These are phyloP conservation scores for Exidia glandulosa DNA, from an alignment of 768 basidiomycete genomes.

Conservation along the genomic window DNA sequence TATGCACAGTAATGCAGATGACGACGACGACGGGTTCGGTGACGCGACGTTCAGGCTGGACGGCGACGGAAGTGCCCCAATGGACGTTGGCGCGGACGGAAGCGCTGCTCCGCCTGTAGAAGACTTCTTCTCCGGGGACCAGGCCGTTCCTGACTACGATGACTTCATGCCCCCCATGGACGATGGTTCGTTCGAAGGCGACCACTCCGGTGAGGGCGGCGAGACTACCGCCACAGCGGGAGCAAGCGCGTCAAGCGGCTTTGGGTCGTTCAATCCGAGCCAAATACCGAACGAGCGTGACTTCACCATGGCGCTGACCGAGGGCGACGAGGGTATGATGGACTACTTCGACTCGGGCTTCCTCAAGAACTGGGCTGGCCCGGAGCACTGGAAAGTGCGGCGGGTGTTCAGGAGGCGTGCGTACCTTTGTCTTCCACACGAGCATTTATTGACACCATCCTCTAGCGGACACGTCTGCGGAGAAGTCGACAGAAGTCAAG, in stretches of 20 bases:
- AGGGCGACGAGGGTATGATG: constrained; percentile 44
- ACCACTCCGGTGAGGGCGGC: constrained; percentile 29
- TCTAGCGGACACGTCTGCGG: constrained; percentile 83
- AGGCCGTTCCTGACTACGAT: constrained; percentile 41
- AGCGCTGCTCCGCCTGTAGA: constrained; percentile 26
- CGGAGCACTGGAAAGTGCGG: constrained; percentile 91
- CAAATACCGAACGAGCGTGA: constrained; percentile 66
- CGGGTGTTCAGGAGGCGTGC: not conserved
- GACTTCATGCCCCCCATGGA: constrained; percentile 10
- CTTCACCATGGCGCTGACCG: constrained; percentile 77
- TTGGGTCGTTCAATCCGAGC: constrained; percentile 79
- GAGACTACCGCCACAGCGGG: constrained; percentile 34
- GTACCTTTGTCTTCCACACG: not conserved
- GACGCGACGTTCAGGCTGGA: constrained; percentile 23
- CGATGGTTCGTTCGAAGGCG: constrained; percentile 22
- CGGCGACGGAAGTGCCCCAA: constrained; percentile 26
- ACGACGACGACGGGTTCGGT: constrained; percentile 29
- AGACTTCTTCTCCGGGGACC: constrained; percentile 60
- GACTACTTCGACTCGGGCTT: constrained; percentile 87
- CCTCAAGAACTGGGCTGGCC: constrained; percentile 95
- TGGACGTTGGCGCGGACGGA: constrained; percentile 4
- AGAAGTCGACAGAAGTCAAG: constrained; percentile 98
- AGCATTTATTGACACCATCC: constrained; percentile 37
- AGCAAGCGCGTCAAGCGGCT: constrained; percentile 33
- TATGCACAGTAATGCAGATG: constrained; percentile 25